These are phyloP conservation scores for Myrmaecium sp. DNA, from an alignment of 2,329 filamentous ascomycete genomes.

Conservation along the genomic window DNA sequence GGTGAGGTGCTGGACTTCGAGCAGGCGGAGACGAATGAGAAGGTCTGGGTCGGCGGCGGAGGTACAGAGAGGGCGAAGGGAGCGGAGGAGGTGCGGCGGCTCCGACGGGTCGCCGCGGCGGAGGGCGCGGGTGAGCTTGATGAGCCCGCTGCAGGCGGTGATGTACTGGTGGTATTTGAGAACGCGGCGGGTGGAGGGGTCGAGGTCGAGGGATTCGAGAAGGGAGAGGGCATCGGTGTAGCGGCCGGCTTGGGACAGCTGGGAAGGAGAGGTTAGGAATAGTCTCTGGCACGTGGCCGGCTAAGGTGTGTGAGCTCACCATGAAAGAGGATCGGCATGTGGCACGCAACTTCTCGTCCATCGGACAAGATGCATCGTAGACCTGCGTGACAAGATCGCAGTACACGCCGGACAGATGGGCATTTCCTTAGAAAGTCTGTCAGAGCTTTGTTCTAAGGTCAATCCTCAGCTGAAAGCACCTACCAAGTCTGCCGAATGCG, in stretches of 20 bases:
- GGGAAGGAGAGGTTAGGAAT: constrained; percentile 1
- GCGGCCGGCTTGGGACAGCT: constrained; percentile 46
- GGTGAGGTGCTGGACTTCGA: constrained; percentile 42
- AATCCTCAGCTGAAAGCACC: constrained; percentile 8
- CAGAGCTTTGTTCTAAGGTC: constrained; percentile 1
- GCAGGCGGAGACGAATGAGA: constrained; percentile 38
- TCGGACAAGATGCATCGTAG: constrained; percentile 43
- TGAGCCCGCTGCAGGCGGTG: constrained; percentile 47
- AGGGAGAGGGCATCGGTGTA: constrained; percentile 51
- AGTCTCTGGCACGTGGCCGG: too few relatives aligned
- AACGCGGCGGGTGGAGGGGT: constrained; percentile 46
- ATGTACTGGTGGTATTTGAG: constrained; percentile 66
- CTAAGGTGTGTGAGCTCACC: constrained; percentile 17
- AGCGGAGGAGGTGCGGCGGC: constrained; percentile 38
- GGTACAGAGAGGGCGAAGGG: constrained; percentile 38
- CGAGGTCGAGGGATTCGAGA: constrained; percentile 39
- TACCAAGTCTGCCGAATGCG: constrained; percentile 60
- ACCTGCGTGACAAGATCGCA: constrained; percentile 63
- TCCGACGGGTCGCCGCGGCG: constrained; percentile 37
- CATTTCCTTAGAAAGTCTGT: constrained; percentile 24
- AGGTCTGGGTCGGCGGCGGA: constrained; percentile 41
- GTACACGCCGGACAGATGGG: constrained; percentile 39
- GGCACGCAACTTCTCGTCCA: constrained; percentile 66
- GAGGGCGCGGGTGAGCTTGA: constrained; percentile 47
- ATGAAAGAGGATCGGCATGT: constrained; percentile 54